Evolutionary conservation across 306 rosid species (phyloP), one percentile per base, ranked within the genome.

Genomic region (Malus orientalis): DNA sequence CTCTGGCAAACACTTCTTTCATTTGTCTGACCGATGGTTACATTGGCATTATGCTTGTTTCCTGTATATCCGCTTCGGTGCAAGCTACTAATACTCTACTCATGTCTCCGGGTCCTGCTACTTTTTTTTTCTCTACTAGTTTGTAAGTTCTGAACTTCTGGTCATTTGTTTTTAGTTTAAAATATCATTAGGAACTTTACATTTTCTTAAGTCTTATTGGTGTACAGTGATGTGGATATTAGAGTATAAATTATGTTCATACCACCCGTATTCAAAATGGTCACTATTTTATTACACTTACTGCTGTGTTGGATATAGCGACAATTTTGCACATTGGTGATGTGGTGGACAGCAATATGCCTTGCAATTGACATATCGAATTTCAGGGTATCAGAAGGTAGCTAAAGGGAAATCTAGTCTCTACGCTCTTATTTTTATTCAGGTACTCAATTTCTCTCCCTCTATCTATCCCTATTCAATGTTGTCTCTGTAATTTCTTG

Each of bases 1-100:
- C 91, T 95, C 59, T 95, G 99, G 99, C 98, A 95, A 89, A 95
- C 99, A 0, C 98, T 95, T 70, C 97, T 95, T 69, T 88, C 99
- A 36, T 89, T 95, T 76, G 88, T 84, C 92, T 95, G 99, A 97
- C 99, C 97, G 16, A 97, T 95, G 79, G 75, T 92, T 76, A 95
- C 99, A 8, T 84, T 95, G 84, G 99, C 99, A 73, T 92, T 95
- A 59, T 95, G 99, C 91, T 84, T 95, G 85, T 95, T 95, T 88
- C 99, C 99, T 15, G 96, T 95, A 71, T 95, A 95, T 73, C 99
- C 98, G 65, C 98, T 89, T 87, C 80, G 89, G 73, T 90, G 97
- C 98, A 95, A 95, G 88, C 85, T 95, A 62, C 71, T 95, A 79
- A 89, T 92, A 84, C 91, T 90, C 96, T 92, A 84, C 91, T 90